These are phyloP conservation scores for Chytriomyces confervae DNA, from an alignment of 192 early-diverging fungal genomes.

Conservation along the genomic window DNA sequence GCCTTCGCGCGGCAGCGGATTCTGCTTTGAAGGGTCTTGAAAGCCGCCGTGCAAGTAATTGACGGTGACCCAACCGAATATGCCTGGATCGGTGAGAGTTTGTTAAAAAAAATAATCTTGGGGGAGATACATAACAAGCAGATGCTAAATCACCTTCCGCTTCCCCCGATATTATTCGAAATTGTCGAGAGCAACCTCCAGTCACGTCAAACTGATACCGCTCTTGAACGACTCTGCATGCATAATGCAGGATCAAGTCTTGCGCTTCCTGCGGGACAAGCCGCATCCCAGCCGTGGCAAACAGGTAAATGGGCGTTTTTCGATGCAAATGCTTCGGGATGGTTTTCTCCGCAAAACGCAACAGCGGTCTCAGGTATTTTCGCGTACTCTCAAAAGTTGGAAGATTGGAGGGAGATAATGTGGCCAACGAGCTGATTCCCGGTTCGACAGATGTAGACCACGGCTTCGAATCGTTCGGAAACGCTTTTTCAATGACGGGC, in stretches of 20 bases:
- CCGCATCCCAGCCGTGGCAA: constrained; percentile 96
- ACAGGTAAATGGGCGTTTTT: constrained; percentile 82
- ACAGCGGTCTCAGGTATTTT: constrained; percentile 71
- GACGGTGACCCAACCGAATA: constrained; percentile 94
- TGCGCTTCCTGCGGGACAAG: constrained; percentile 54
- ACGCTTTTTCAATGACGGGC: constrained; percentile 16
- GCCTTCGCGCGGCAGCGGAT: constrained; percentile 3
- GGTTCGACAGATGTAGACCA: constrained; percentile 16
- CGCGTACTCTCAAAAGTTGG: constrained; percentile 47
- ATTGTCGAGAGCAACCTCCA: constrained; percentile 74
- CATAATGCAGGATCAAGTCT: constrained; percentile 60
- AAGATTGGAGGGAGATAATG: not conserved
- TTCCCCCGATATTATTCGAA: constrained; percentile 92
- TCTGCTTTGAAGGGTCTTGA: not conserved
- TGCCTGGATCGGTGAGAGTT: constrained; percentile 50
- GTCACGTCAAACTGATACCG: constrained; percentile 64
- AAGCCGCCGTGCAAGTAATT: constrained; percentile 91
- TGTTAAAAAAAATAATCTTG: no score
- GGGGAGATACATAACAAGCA: no score
- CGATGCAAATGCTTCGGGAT: constrained; percentile 68
- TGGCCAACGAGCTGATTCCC: constrained; percentile 10
- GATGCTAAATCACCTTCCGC: constrained; percentile 68
- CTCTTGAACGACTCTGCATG: constrained; percentile 70
- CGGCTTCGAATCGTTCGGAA: not conserved
- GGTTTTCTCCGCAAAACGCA: constrained; percentile 75